Conservation (phyloP, 2,329 filamentous ascomycete genomes). For the Colletotrichum shisoi region DNA sequence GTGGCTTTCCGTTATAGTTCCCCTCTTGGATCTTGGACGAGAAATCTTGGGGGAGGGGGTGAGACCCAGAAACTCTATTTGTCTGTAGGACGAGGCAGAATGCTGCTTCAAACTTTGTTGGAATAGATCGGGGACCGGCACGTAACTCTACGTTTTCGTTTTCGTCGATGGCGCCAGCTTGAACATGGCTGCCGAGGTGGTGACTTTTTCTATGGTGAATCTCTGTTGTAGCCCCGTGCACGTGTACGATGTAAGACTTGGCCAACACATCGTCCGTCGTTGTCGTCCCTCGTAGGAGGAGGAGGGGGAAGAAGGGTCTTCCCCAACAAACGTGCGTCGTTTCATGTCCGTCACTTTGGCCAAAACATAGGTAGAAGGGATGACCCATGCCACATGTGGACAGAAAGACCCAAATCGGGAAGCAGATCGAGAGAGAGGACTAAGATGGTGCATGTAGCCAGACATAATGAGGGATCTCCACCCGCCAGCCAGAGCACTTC, state of each 20-base stretch:
- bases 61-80: constrained; percentile 11
- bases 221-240: too few relatives aligned
- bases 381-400: constrained; percentile 6
- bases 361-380: constrained; percentile 27
- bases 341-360: constrained; percentile 35
- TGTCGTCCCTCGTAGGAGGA: not conserved
- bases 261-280: not conserved
- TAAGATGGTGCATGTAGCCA: constrained; percentile 15
- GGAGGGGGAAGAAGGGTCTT: constrained; percentile 19
- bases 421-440: not conserved
- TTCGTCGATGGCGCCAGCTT: not conserved
- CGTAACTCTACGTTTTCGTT: not conserved
- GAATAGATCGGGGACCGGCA: not conserved
- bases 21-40: constrained; percentile 13
- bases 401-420: not conserved
- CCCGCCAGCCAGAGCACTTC: constrained; percentile 38
- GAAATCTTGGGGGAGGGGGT: not conserved
- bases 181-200: constrained; percentile 15
- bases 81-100: not conserved
- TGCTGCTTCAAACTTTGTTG: constrained; percentile 1
- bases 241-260: too few relatives aligned
- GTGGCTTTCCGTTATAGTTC: constrained; percentile 20
- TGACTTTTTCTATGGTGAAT: constrained; percentile 6
- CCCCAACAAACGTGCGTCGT: constrained; percentile 27
- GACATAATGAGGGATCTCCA: constrained; percentile 12